Conservation (phyloP, 1,284 basidiomycete genomes). For the Cryptococcus wingfieldii region DNA sequence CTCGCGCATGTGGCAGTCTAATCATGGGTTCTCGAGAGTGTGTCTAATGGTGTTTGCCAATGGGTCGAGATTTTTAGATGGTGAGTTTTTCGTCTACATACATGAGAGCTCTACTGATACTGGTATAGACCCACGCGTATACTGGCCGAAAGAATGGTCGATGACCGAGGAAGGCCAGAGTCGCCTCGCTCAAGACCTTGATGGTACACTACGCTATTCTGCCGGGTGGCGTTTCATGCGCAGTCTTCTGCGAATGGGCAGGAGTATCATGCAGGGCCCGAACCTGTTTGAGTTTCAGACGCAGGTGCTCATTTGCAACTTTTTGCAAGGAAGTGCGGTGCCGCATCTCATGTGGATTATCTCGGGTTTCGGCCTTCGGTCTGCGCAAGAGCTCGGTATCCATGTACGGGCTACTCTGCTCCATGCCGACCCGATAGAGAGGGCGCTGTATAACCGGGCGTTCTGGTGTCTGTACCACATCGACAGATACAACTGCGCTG, state of each 20-base stretch:
- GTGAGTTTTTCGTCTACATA: too few species aligned
- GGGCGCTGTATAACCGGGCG: slow-evolving; percentile 69
- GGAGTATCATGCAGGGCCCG: slow-evolving; percentile 56
- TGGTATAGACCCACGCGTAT: slow-evolving; percentile 55
- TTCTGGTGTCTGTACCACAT: slow-evolving; percentile 63
- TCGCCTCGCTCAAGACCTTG: slow-evolving; percentile 35
- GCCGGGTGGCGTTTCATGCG: slow-evolving; percentile 72
- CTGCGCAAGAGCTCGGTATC: slow-evolving; percentile 54
- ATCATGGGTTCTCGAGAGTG: slow-evolving; percentile 63
- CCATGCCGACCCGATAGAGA: slow-evolving; percentile 49
- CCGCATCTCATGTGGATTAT: slow-evolving; percentile 69
- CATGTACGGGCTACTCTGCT: slow-evolving; percentile 40
- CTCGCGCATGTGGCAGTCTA: slow-evolving; percentile 58
- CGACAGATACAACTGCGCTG: slow-evolving; percentile 59
- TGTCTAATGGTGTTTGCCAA: slow-evolving; percentile 71
- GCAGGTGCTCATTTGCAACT: slow-evolving; percentile 50
- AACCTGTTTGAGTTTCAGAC: slow-evolving; percentile 71
- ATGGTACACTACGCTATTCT: slow-evolving; percentile 51
- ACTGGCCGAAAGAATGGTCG: slow-evolving; percentile 47
- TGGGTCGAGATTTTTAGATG: slow-evolving; percentile 62
- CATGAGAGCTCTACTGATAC: too few species aligned
- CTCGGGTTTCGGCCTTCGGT: slow-evolving; percentile 63
- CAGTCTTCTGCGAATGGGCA: slow-evolving; percentile 58
- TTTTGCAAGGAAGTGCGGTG: slow-evolving; percentile 58
- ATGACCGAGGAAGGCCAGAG: slow-evolving; percentile 41